phyloP scores from a whole-genome alignment of 768 basidiomycete genomes.

The Russula ochroleuca region DNA sequence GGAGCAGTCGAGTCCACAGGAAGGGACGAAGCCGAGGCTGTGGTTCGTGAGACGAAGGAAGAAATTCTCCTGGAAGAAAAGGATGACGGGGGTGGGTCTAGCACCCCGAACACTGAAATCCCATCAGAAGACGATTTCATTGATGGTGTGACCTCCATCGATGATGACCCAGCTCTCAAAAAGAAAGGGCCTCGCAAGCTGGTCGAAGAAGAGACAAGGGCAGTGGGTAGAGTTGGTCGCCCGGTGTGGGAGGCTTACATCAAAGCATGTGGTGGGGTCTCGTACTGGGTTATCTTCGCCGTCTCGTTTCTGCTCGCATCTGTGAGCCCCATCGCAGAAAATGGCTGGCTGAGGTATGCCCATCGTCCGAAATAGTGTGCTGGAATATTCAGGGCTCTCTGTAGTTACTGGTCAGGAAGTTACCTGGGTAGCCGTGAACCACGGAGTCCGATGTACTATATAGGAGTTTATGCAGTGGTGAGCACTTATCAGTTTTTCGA shows the following conservation, averaged over 20 bases:
- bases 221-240: conserved; percentile 44
- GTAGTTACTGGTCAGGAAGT: conserved; percentile 41
- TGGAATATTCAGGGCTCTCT: background rate
- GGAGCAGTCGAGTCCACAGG: conserved; percentile 34
- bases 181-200: conserved; percentile 73
- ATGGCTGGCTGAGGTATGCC: conserved; percentile 41
- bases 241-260: conserved; percentile 47
- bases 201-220: conserved; percentile 60
- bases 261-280: conserved; percentile 37
- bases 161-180: conserved; percentile 30
- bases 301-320: conserved; percentile 38
- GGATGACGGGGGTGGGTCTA: conserved; percentile 35
- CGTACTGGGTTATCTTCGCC: conserved; percentile 41
- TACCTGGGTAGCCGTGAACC: conserved; percentile 28
- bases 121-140: conserved; percentile 44
- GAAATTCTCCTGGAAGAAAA: conserved; percentile 8
- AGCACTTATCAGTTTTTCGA: conserved; percentile 25
- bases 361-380: conserved; percentile 11
- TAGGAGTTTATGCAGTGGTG: conserved; percentile 66
- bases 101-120: conserved; percentile 21
- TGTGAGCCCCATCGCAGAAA: conserved; percentile 44
- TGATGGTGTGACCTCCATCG: conserved; percentile 37
- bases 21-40: conserved; percentile 39
- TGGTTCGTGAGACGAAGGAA: conserved; percentile 32
- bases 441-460: conserved; percentile 48